Evolutionary conservation across 352 stramenopile species (phyloP).

Genomic region (Phytophthora constricta): DNA sequence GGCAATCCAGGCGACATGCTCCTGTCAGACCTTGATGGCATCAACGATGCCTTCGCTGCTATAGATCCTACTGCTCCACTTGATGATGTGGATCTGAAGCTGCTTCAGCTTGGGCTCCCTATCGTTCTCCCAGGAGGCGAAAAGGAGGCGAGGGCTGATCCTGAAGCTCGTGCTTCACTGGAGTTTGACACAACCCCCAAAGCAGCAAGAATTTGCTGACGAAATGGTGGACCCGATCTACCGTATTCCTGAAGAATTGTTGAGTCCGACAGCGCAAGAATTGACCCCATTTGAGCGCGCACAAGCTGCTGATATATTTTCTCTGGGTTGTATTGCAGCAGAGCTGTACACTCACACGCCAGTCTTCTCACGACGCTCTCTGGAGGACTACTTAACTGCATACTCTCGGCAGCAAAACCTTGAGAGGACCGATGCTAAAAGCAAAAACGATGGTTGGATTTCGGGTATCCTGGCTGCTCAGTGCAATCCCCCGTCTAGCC

Average conservation of each 20-base stretch:
- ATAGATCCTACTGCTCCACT: constrained; percentile 35
- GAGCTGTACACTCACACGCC: constrained; percentile 68
- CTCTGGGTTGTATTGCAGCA: constrained; percentile 69
- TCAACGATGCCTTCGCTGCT: constrained; percentile 4
- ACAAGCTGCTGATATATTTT: constrained; percentile 61
- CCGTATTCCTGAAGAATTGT: constrained; percentile 27
- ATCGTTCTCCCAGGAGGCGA: constrained; percentile 43
- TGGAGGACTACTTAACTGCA: constrained; percentile 45
- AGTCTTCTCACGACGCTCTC: constrained; percentile 63
- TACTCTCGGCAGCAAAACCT: constrained; percentile 22
- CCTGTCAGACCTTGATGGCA: constrained; percentile 52
- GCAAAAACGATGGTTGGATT: constrained; percentile 33
- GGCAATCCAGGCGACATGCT: constrained; percentile 32
- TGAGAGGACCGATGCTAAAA: background rate
- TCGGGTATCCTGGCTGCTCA: constrained; percentile 25
- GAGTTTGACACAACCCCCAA: constrained; percentile 9
- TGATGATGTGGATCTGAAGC: constrained; percentile 67
- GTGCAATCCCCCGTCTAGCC: background rate
- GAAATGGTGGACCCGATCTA: constrained; percentile 58
- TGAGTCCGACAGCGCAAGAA: constrained; percentile 3
- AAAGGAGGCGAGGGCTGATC: constrained; percentile 11
- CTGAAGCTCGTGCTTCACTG: constrained; percentile 2
- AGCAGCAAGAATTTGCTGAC: constrained; percentile 35
- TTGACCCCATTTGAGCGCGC: constrained; percentile 42
- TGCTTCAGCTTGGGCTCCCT: constrained; percentile 58